These are phyloP conservation scores for Aspergillus pseudotamarii DNA, from an alignment of 2,329 filamentous ascomycete genomes.

Conservation along the genomic window DNA sequence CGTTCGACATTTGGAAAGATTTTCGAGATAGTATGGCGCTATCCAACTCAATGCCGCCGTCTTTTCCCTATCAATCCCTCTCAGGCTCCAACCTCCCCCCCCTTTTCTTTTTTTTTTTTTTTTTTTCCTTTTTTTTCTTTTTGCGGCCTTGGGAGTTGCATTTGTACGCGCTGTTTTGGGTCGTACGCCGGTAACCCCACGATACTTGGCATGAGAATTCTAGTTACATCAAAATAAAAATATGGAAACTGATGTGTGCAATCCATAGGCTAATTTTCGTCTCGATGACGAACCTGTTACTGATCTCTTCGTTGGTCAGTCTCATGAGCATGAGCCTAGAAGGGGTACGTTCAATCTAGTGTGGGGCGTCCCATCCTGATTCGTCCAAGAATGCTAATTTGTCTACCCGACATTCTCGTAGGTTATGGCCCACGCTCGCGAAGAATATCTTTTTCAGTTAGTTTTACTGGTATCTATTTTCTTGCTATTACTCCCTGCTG, in stretches of 20 bases:
- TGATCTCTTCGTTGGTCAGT: constrained; percentile 62
- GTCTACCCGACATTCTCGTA: constrained; percentile 28
- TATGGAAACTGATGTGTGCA: constrained; percentile 18
- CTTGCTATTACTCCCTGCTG: constrained; percentile 5
- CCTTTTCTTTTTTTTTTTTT: not conserved
- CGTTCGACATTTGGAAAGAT: constrained; percentile 30
- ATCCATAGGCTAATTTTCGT: constrained; percentile 58
- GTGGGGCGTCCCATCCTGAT: constrained; percentile 3
- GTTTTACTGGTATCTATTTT: constrained; percentile 14
- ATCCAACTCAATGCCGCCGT: not conserved
- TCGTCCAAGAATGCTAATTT: constrained; percentile 14
- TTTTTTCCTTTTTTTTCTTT: not conserved
- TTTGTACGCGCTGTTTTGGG: not conserved
- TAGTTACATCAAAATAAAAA: constrained; percentile 4
- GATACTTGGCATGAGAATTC: constrained; percentile 12
- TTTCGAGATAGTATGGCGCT: not conserved
- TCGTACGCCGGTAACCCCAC: constrained; percentile 19
- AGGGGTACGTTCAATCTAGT: constrained; percentile 44
- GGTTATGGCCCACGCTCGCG: constrained; percentile 63
- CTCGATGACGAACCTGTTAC: constrained; percentile 62
- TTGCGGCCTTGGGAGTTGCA: not conserved
- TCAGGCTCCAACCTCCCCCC: not conserved
- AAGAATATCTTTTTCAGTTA: constrained; percentile 65
- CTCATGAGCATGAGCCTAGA: constrained; percentile 61
- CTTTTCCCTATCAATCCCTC: not conserved